These are phyloP conservation scores for Coniferiporia sulphurascens DNA, from an alignment of 1,284 basidiomycete genomes.

Conservation along the genomic window DNA sequence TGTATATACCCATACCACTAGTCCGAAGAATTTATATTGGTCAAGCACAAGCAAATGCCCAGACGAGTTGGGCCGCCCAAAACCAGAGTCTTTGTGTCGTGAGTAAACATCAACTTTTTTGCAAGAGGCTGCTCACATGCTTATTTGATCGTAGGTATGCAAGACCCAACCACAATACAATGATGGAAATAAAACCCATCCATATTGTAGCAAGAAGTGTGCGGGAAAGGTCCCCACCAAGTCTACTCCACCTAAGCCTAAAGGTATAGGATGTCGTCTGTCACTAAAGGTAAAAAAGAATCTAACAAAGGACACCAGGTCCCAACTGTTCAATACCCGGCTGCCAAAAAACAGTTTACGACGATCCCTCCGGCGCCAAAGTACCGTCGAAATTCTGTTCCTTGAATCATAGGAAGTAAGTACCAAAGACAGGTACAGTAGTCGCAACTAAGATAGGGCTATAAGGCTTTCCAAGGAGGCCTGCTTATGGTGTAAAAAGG, in stretches of 20 bases:
- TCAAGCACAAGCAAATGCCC: neutral
- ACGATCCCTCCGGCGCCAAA: neutral
- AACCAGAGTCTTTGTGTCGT: neutral
- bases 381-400: neutral
- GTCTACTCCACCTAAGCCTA: neutral
- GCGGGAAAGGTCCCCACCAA: neutral
- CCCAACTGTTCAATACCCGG: constrained; percentile 21
- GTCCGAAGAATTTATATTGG: neutral
- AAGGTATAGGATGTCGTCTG: neutral
- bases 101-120: neutral
- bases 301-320: constrained; percentile 15
- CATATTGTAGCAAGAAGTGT: constrained; percentile 6
- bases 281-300: neutral
- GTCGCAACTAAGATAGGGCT: neutral
- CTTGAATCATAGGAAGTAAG: neutral
- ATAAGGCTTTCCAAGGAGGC: neutral
- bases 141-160: neutral
- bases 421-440: neutral
- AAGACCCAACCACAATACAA: neutral
- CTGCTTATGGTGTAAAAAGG: constrained; percentile 5
- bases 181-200: constrained; percentile 4
- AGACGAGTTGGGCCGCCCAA: neutral
- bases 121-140: neutral
- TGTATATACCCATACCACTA: neutral
- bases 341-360: neutral